phyloP scores from a whole-genome alignment of 768 basidiomycete species.

The Asterophora parasitica region DNA sequence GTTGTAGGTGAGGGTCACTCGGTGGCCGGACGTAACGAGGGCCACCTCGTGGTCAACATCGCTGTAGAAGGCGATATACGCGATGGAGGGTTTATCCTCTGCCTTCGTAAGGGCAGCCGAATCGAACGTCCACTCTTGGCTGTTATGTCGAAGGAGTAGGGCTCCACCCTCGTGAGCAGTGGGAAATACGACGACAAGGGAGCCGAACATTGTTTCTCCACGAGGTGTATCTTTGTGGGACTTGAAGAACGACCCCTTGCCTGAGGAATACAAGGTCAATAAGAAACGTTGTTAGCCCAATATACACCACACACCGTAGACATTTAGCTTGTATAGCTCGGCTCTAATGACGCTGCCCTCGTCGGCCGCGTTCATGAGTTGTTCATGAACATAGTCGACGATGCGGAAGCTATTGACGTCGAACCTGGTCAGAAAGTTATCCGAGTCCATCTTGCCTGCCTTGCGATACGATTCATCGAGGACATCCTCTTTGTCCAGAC shows the following conservation, averaged over 20 bases:
- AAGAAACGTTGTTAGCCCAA: too few species aligned
- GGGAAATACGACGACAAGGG: slow-evolving; percentile 48
- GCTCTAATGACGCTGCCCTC: slow-evolving; percentile 13
- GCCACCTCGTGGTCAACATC: slow-evolving; percentile 39
- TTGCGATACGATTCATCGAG: slow-evolving; percentile 43
- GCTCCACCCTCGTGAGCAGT: slow-evolving; percentile 41
- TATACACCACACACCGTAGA: slow-evolving; percentile 37
- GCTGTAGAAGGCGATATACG: slow-evolving; percentile 31
- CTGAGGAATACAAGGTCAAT: too few species aligned
- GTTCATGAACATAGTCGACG: not conserved
- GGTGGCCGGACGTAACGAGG: slow-evolving; percentile 30
- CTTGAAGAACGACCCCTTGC: slow-evolving; percentile 44
- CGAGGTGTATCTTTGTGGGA: slow-evolving; percentile 46
- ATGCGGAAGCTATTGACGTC: slow-evolving; percentile 12
- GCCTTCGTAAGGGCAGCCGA: slow-evolving; percentile 9
- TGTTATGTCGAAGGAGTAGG: slow-evolving; percentile 30
- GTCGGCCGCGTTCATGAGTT: slow-evolving; percentile 18
- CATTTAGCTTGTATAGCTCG: slow-evolving; percentile 34
- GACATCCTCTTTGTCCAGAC: slow-evolving; percentile 30
- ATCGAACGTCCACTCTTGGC: slow-evolving; percentile 33
- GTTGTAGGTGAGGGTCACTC: slow-evolving; percentile 40
- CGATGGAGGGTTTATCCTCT: slow-evolving; percentile 21
- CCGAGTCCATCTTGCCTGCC: slow-evolving; percentile 37
- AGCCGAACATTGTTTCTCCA: slow-evolving; percentile 41
- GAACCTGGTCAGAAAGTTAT: slow-evolving; percentile 31